Evolutionary conservation across 2,329 filamentous ascomycete genomes (phyloP).

Genomic region (Cladosporium sp.): DNA sequence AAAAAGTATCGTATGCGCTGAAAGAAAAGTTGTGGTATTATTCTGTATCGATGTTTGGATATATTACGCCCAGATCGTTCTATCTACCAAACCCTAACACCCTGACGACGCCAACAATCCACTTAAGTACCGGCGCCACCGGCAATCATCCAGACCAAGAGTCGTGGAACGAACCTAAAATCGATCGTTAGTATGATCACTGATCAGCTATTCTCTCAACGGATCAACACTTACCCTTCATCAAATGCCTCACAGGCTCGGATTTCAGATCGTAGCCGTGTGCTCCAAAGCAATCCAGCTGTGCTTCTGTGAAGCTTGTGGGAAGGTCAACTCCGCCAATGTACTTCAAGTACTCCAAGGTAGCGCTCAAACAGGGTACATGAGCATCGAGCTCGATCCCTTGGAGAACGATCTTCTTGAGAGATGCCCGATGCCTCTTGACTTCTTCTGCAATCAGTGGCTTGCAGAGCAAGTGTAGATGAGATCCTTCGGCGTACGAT

Average conservation of each 20-base stretch:
- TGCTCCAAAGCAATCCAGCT: constrained; percentile 63
- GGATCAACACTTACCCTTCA: constrained; percentile 40
- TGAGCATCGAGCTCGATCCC: constrained; percentile 52
- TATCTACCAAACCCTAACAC: neutral
- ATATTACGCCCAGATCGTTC: neutral
- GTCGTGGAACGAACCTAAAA: constrained; percentile 46
- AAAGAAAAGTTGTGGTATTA: neutral
- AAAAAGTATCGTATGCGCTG: neutral
- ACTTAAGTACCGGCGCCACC: neutral
- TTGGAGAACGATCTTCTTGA: constrained; percentile 53
- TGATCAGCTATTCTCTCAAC: neutral
- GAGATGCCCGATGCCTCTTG: constrained; percentile 35
- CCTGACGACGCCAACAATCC: neutral
- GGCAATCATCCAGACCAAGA: constrained; percentile 45
- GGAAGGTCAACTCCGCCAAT: constrained; percentile 52
- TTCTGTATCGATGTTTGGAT: neutral
- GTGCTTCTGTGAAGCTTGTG: constrained; percentile 61
- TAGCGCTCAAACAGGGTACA: constrained; percentile 55
- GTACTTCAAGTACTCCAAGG: constrained; percentile 61
- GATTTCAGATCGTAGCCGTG: constrained; percentile 55
- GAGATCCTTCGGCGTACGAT: constrained; percentile 25
- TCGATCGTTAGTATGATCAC: neutral
- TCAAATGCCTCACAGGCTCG: constrained; percentile 47
- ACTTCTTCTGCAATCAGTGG: constrained; percentile 50
- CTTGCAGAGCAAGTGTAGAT: constrained; percentile 5